Percentiles rank a stretch among this genome's conserved stretches.
Conservation (phyloP, 768 basidiomycete genomes). For the Steccherinum ochraceum region DNA sequence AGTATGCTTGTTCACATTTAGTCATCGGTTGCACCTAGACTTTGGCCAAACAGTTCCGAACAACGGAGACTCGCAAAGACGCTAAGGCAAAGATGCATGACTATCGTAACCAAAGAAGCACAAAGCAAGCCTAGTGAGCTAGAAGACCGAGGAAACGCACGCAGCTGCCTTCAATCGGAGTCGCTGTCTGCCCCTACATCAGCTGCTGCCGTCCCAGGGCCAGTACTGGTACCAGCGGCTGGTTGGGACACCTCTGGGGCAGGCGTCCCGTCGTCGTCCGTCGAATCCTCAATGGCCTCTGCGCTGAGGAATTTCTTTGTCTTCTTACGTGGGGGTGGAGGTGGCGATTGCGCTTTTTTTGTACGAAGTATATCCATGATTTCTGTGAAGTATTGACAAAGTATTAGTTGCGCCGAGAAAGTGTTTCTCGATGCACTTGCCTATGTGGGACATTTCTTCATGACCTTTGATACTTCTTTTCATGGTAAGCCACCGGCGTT, state of each 20-base stretch:
- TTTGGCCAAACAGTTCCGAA: not conserved
- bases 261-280: constrained; percentile 14
- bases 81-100: no score
- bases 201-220: not conserved
- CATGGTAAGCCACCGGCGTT: constrained; percentile 77
- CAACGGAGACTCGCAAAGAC: not conserved
- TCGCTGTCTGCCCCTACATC: not conserved
- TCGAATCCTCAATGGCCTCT: constrained; percentile 27
- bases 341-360: constrained; percentile 61
- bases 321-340: constrained; percentile 17
- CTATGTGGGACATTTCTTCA: constrained; percentile 67
- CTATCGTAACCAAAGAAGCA: no score
- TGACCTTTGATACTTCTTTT: constrained; percentile 70
- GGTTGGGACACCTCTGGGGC: not conserved
- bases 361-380: constrained; percentile 75
- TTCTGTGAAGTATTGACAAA: no score
- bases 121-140: no score
- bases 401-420: no score
- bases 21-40: not conserved
- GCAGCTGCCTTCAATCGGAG: not conserved
- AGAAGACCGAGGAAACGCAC: not conserved
- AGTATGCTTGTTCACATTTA: not conserved
- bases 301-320: constrained; percentile 26
- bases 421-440: constrained; percentile 5
- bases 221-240: not conserved